Conservation (phyloP, 768 basidiomycete genomes). For the Floccularia luteovirens region DNA sequence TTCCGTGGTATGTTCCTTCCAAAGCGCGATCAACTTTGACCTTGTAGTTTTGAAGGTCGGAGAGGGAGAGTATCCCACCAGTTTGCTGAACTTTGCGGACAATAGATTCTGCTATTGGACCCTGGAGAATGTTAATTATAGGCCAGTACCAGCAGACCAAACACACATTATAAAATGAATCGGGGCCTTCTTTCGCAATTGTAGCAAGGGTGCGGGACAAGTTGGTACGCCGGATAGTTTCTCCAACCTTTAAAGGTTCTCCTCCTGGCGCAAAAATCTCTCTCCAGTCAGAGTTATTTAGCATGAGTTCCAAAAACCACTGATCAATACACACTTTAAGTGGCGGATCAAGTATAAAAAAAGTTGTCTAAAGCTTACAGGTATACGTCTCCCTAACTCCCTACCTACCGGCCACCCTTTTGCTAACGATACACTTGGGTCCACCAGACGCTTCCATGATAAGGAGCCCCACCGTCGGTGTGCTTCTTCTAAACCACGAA, state of each 20-base stretch:
- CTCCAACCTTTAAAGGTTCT: slow-evolving; percentile 62
- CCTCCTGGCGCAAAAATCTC: slow-evolving; percentile 81
- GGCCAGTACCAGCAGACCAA: slow-evolving; percentile 5
- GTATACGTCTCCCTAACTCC: slow-evolving; percentile 70
- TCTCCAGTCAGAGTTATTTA: slow-evolving; percentile 66
- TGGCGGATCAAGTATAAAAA: not conserved
- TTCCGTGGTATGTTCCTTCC: slow-evolving; percentile 66
- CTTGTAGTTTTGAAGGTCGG: slow-evolving; percentile 66
- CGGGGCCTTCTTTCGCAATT: slow-evolving; percentile 72
- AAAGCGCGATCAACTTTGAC: slow-evolving; percentile 69
- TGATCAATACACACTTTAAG: slow-evolving; percentile 9
- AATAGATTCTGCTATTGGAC: slow-evolving; percentile 75
- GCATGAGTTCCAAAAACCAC: slow-evolving; percentile 49
- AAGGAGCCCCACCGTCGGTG: slow-evolving; percentile 78
- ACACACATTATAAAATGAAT: slow-evolving; percentile 73
- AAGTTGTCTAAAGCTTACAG: slow-evolving; percentile 30
- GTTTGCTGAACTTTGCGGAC: slow-evolving; percentile 60
- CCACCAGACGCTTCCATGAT: slow-evolving; percentile 71
- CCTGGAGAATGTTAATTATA: slow-evolving; percentile 30
- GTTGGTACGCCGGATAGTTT: slow-evolving; percentile 63
- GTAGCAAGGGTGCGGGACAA: slow-evolving; percentile 68
- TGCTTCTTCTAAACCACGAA: slow-evolving; percentile 80
- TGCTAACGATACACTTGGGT: slow-evolving; percentile 71
- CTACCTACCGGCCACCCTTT: slow-evolving; percentile 70
- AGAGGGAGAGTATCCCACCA: slow-evolving; percentile 74